phyloP scores from a whole-genome alignment of 2,329 filamentous ascomycete species.

The Cladosporium sphaerospermum region DNA sequence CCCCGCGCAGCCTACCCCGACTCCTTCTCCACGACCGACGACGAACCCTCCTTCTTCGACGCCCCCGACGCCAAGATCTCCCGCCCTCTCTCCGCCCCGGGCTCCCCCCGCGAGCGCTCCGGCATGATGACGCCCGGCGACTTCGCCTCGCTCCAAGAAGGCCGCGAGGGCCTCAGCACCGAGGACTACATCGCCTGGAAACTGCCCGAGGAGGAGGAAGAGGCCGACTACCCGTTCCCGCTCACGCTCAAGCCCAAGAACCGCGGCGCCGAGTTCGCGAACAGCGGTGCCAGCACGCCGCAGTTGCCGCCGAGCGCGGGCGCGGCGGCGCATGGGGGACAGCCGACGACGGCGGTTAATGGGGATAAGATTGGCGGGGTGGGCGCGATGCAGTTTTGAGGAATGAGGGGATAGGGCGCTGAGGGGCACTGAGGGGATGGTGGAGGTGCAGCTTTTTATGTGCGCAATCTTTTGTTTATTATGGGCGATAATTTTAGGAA shows the following conservation, averaged over 20 bases:
- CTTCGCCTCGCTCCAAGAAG: slow-evolving; percentile 93
- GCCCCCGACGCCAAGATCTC: slow-evolving; percentile 86
- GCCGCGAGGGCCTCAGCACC: slow-evolving; percentile 83
- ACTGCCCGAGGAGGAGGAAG: slow-evolving; percentile 74
- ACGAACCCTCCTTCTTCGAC: slow-evolving; percentile 81
- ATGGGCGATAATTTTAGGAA: no score
- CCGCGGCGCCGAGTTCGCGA: not conserved
- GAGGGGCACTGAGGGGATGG: not conserved
- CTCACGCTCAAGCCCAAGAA: slow-evolving; percentile 52
- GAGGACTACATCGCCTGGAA: slow-evolving; percentile 99
- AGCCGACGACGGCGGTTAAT: slow-evolving; percentile 2
- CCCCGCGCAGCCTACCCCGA: slow-evolving; percentile 65
- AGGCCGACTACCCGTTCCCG: slow-evolving; percentile 68
- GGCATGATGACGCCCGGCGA: slow-evolving; percentile 99
- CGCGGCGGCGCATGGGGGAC: slow-evolving; percentile 1
- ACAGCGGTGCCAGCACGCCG: slow-evolving; percentile 3
- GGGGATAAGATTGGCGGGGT: not conserved
- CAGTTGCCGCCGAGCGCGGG: slow-evolving; percentile 1
- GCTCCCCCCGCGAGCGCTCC: slow-evolving; percentile 79
- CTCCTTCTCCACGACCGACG: slow-evolving; percentile 67
- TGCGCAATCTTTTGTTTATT: no score
- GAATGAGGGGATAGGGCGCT: not conserved
- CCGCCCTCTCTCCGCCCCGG: slow-evolving; percentile 85
- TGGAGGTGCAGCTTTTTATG: not conserved
- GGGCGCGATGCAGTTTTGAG: slow-evolving; percentile 5